Conservation (phyloP, 129 eudicot species). For the Solidago caesia region DNA sequence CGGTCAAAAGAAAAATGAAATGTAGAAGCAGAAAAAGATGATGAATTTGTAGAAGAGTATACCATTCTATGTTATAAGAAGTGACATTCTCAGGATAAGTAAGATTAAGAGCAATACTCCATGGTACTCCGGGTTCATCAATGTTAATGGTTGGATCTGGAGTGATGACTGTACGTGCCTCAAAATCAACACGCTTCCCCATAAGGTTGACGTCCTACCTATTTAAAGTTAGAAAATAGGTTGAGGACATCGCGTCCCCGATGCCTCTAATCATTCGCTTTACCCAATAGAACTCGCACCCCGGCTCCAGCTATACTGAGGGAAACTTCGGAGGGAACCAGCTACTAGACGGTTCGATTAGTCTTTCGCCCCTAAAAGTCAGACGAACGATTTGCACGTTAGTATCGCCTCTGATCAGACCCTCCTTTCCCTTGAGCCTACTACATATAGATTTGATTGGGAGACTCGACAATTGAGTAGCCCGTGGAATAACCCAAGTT, state of each 20-base stretch:
- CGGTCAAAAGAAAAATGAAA: too few species aligned
- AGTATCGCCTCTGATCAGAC: constrained; percentile 69
- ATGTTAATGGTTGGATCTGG: too few species aligned
- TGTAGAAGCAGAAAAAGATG: constrained; percentile 24
- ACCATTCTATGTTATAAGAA: too few species aligned
- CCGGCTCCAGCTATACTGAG: neutral
- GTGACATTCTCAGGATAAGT: too few species aligned
- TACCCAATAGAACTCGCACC: neutral
- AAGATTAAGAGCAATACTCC: too few species aligned
- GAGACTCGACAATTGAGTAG: constrained; percentile 93
- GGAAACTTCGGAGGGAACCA: neutral
- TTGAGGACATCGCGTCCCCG: neutral
- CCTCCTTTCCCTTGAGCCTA: constrained; percentile 92
- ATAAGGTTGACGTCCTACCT: too few species aligned
- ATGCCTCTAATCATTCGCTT: neutral
- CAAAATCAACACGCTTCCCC: too few species aligned
- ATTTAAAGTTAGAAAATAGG: neutral
- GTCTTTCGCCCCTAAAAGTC: too few species aligned
- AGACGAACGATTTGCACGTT: too few species aligned
- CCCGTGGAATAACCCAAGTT: constrained; percentile 39
- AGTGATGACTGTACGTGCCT: too few species aligned
- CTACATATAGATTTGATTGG: constrained; percentile 95
- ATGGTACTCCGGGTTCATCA: too few species aligned
- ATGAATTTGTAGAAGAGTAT: too few species aligned
- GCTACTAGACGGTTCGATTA: neutral